These are phyloP conservation scores for Lactarius evosmus DNA, from an alignment of 768 basidiomycete genomes.

Conservation along the genomic window DNA sequence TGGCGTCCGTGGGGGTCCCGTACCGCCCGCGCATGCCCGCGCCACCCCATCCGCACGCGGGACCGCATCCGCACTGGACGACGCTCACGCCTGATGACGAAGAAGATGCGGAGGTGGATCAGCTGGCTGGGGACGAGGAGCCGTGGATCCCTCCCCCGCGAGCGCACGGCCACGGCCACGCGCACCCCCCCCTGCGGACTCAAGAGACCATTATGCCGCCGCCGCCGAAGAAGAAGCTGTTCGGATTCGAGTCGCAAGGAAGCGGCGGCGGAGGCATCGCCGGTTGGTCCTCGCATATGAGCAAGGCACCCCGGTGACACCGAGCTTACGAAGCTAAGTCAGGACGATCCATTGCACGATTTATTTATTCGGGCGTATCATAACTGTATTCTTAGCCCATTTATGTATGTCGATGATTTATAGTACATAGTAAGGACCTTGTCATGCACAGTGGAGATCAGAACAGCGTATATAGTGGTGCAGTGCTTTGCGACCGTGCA, in stretches of 20 bases:
- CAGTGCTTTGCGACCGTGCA: neutral
- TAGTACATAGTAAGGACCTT: neutral
- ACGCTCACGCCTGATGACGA: conserved; percentile 9
- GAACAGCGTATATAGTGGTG: neutral
- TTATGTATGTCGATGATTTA: conserved; percentile 16
- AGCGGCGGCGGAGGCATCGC: neutral
- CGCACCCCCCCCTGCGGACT: neutral
- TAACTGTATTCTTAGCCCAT: conserved; percentile 25
- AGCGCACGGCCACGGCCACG: neutral
- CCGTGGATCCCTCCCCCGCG: conserved; percentile 8
- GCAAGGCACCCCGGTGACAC: conserved; percentile 12
- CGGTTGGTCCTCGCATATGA: conserved; percentile 8
- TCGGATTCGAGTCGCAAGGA: conserved; percentile 14
- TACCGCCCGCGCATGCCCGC: neutral
- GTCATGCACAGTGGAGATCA: conserved; percentile 1
- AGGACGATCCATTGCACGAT: conserved; percentile 2
- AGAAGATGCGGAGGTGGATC: conserved; percentile 15
- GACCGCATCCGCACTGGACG: conserved; percentile 10
- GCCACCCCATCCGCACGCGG: neutral
- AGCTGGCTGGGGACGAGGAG: conserved; percentile 14
- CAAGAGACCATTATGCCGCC: conserved; percentile 12
- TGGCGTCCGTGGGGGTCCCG: neutral
- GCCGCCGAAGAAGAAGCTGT: conserved; percentile 23
- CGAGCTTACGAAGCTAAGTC: neutral
- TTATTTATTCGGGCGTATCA: conserved; percentile 23